Base-by-base conservation (phyloP, 225 moss, liverwort and hornwort species). In the Polytrichum commune region DNA sequence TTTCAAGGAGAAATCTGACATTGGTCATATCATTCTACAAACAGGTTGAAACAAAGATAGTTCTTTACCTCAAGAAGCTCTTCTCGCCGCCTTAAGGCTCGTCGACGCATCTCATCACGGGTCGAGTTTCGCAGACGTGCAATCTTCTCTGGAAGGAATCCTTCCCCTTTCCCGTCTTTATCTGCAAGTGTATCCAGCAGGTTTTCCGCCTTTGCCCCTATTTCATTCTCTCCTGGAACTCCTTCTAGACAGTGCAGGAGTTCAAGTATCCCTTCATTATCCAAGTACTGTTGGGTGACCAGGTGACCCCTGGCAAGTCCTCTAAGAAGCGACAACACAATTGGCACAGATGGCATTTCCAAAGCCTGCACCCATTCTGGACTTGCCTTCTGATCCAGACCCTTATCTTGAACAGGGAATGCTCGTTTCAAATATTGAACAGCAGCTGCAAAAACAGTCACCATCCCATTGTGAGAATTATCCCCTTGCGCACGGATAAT, bases 291-390 rank as follows among this genome's bases (percentile, higher is more conserved):
- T 62, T 99, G 98, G 69, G 88, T 99, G 71, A 73, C 78, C 72
- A 87, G 76, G 75, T 95, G 91, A 26, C 98, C 98, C 70, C 95
- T 85, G 8, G 91, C 81, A 62, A 98, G 95, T 27, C 98, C 98
- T 77, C 95, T 90, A 74, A 99, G 69, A 88, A 98, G 90, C 27
- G 95, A 93, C 78, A 99, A 81, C 71, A 95, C 88, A 61, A 99
- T 99, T 18, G 98, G 98, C 53, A 99, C 91, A 72, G 95, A 99
- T 6, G 98, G 95, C 98, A 99, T 99, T 79, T 99, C 98, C 72
- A 95, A 73, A 72, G 93, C 93, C 73, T 95, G 98, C 72, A 90
- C 91, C 98, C 95, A 99, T 73, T 95, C 98, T 62, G 95, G 91
- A 79, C 91, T 89, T 26, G 92, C 85, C 74, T 91, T 95, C 83